phyloP scores from a whole-genome alignment of 2,329 filamentous ascomycete species.

The Ophiosphaerella narmari region DNA sequence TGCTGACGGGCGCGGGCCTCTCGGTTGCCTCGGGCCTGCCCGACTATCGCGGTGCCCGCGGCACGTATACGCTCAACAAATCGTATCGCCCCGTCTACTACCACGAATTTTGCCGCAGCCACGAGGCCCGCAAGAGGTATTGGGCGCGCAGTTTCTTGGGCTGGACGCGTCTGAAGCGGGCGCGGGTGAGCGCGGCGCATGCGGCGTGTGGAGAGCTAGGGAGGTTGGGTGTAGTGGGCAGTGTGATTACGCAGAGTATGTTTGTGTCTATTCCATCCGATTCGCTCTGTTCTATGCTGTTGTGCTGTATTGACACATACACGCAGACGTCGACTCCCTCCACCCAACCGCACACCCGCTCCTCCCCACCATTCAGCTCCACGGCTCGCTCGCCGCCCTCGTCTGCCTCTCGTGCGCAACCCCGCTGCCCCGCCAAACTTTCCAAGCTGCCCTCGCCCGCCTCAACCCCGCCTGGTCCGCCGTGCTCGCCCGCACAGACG shows the following conservation, averaged over 20 bases:
- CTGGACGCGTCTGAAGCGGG: constrained; percentile 80
- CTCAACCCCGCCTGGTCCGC: constrained; percentile 87
- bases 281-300: too few species aligned
- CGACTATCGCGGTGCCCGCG: constrained; percentile 87
- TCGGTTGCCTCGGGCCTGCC: constrained; percentile 91
- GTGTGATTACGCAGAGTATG: constrained; percentile 82
- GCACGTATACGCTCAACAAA: constrained; percentile 92
- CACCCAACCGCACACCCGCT: constrained; percentile 77
- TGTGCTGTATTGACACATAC: neutral
- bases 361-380: constrained; percentile 79
- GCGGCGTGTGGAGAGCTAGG: constrained; percentile 75
- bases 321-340: constrained; percentile 84
- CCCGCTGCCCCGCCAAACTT: constrained; percentile 71
- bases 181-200: constrained; percentile 80
- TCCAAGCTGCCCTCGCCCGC: constrained; percentile 74
- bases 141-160: constrained; percentile 95
- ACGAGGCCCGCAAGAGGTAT: constrained; percentile 88
- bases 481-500: too few species aligned
- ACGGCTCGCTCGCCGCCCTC: constrained; percentile 83
- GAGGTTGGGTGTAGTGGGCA: constrained; percentile 71
- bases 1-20: constrained; percentile 84
- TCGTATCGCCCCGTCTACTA: constrained; percentile 91
- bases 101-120: constrained; percentile 80
- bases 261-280: neutral
- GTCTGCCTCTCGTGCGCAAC: constrained; percentile 79